Evolutionary conservation across 2,329 filamentous ascomycete genomes (phyloP), one percentile per base, ranked within the genome.

Genomic region (Triangularia verruculosa): DNA sequence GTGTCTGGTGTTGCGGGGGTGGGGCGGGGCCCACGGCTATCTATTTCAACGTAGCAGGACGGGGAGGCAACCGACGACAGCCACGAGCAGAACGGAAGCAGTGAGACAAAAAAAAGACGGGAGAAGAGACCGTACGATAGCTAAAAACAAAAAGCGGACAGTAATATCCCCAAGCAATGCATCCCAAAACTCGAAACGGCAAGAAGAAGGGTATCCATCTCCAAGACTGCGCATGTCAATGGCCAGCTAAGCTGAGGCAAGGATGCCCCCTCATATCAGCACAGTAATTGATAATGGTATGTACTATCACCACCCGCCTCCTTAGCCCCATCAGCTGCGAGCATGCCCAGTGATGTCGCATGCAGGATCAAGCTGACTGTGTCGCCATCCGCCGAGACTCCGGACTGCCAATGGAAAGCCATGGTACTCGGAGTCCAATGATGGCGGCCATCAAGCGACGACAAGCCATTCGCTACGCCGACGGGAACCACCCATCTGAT

Each of bases 1-100:
- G 39, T 57, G 56, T 59, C n/a, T 51, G 57, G 34, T 59, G 34
- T 59, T 65, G 67, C 61, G 64, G 63, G 63, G 61, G 39, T 17
- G 39, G 39, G n/a, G 39, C 39, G 39, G 39, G 39, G 39, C 39
- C 39, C 1, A 43, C 61, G n/a, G 39, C n/a, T 6, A 47, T 3
- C 39, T 47, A 47, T 20, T 47, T 47, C n/a, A 47, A 47, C 11
- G 39, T 47, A 47, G 39, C 39, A 47, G 39, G n/a, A 47, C 39
- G 39, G 39, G n/a, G 39, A 47, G 39, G 39, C 39, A 47, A 12
- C 39, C 39, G 17, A 47, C 39, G 5, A n/a, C 13, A 5, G 17
- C 34, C 34, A 17, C 34, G n/a, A n/a, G n/a, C n/a, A n/a, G n/a
- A n/a, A 43, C 2, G 34, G 20, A 9, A 20, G 13, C 5, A 47